Evolutionary conservation across 352 stramenopile species (phyloP).

Genomic region (Hyaloperonospora brassicae): DNA sequence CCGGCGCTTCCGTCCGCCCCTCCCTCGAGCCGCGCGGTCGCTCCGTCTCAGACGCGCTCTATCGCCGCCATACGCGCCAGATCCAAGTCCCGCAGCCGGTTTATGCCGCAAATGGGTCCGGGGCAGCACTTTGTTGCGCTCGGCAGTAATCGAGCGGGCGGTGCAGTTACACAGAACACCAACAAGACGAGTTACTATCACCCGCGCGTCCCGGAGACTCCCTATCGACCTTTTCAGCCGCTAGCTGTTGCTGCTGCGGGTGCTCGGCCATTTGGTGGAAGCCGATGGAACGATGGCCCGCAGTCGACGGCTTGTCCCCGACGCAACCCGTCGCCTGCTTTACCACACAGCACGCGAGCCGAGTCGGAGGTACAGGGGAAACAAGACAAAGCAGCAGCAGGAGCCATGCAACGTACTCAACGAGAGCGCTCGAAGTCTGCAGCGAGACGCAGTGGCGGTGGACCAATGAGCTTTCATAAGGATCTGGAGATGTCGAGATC

Average conservation of each 20-base stretch:
- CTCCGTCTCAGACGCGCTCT: conserved; percentile 4
- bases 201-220: conserved; percentile 4
- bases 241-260: conserved; percentile 6
- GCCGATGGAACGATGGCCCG: conserved; percentile 1
- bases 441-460: conserved; percentile 21
- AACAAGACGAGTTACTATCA: conserved; percentile 36
- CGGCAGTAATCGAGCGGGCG: conserved; percentile 22
- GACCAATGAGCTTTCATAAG: conserved; percentile 2
- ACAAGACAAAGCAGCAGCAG: conserved; percentile 6
- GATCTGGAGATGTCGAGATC: conserved; percentile 1
- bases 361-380: conserved; percentile 32
- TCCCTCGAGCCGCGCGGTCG: conserved; percentile 5
- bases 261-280: conserved; percentile 22
- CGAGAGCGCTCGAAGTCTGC: conserved; percentile 32
- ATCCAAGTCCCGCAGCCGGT: conserved; percentile 44
- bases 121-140: conserved; percentile 46
- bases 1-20: conserved; percentile 5
- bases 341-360: conserved; percentile 28
- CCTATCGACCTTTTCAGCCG: conserved; percentile 1
- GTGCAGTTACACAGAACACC: conserved; percentile 22
- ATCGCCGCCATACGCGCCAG: conserved; percentile 32
- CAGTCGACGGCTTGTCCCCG: conserved; percentile 1
- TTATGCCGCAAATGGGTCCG: conserved; percentile 11
- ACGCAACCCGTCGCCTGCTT: conserved; percentile 18
- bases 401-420: conserved; percentile 11